Conservation (phyloP, 192 early-diverging fungal species). For the Dimargaris cristalligena region DNA sequence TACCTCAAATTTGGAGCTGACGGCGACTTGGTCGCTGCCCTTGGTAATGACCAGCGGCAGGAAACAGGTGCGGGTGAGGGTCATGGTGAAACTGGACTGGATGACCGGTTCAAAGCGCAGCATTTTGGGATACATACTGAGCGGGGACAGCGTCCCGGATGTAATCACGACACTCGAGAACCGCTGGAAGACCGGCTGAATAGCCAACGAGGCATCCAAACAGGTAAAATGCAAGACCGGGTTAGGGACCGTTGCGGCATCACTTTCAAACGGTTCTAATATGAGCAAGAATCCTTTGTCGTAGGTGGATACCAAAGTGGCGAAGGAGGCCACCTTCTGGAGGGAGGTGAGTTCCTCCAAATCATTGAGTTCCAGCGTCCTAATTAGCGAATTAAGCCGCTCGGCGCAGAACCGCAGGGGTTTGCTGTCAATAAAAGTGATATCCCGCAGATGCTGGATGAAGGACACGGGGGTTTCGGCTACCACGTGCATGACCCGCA, state of each 20-base stretch:
- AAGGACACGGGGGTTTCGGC: slow-evolving; percentile 92
- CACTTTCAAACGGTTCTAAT: slow-evolving; percentile 94
- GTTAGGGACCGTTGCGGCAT: slow-evolving; percentile 80
- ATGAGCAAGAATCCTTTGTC: slow-evolving; percentile 91
- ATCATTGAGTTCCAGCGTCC: slow-evolving; percentile 86
- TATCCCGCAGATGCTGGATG: slow-evolving; percentile 78
- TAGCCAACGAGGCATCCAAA: slow-evolving; percentile 90
- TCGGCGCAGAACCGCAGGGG: slow-evolving; percentile 92
- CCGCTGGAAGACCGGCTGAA: slow-evolving; percentile 89
- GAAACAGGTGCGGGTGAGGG: slow-evolving; percentile 86
- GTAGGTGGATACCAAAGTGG: slow-evolving; percentile 90
- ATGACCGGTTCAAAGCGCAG: slow-evolving; percentile 77
- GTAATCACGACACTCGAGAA: slow-evolving; percentile 96
- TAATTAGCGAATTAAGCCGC: slow-evolving; percentile 71
- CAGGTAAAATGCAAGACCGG: slow-evolving; percentile 87
- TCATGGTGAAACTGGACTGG: slow-evolving; percentile 91
- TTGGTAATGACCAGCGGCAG: slow-evolving; percentile 91
- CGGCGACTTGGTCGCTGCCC: slow-evolving; percentile 95
- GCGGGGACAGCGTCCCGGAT: slow-evolving; percentile 95
- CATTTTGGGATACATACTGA: slow-evolving; percentile 95
- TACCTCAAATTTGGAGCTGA: slow-evolving; percentile 96
- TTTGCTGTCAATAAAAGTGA: slow-evolving; percentile 90
- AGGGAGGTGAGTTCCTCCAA: slow-evolving; percentile 73
- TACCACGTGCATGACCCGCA: slow-evolving; percentile 93
- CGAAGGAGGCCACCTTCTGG: slow-evolving; percentile 77